Evolutionary conservation across 345 rosid species (phyloP).

Genomic region (Lagerstroemia speciosa): DNA sequence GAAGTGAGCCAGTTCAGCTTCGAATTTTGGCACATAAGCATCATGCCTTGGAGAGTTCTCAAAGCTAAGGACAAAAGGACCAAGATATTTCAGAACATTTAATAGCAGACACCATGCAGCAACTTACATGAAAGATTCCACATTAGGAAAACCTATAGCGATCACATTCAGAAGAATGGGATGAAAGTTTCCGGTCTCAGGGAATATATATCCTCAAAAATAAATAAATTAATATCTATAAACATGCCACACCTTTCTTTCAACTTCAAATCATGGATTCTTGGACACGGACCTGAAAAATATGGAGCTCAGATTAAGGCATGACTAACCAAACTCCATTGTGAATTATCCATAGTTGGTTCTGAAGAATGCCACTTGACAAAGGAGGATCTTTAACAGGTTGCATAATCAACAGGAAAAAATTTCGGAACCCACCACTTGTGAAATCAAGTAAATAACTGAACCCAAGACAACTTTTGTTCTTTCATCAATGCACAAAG

Average conservation of each 20-base stretch:
- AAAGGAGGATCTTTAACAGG: neutral
- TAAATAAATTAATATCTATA: neutral
- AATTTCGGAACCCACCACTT: neutral
- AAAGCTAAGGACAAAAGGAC: slow-evolving; percentile 44
- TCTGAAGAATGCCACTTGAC: neutral
- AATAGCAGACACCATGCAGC: neutral
- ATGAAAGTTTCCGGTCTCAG: neutral
- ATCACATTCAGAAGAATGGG: neutral
- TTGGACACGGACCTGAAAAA: slow-evolving; percentile 70
- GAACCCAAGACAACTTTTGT: neutral
- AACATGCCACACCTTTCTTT: slow-evolving; percentile 65
- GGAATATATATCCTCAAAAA: too few relatives aligned
- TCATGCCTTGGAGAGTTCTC: slow-evolving; percentile 84
- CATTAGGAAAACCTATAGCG: neutral
- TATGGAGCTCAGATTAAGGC: neutral
- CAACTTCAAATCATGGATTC: slow-evolving; percentile 86
- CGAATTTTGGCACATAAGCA: slow-evolving; percentile 62
- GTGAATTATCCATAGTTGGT: neutral
- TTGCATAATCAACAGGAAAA: neutral
- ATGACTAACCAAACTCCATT: neutral
- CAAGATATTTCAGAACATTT: neutral
- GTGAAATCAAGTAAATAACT: neutral
- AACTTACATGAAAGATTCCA: slow-evolving; percentile 2
- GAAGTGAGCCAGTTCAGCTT: slow-evolving; percentile 85
- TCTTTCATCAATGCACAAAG: neutral